These are phyloP conservation scores for Exophiala sp. DNA, from an alignment of 2,329 filamentous ascomycete species.

Conservation along the genomic window DNA sequence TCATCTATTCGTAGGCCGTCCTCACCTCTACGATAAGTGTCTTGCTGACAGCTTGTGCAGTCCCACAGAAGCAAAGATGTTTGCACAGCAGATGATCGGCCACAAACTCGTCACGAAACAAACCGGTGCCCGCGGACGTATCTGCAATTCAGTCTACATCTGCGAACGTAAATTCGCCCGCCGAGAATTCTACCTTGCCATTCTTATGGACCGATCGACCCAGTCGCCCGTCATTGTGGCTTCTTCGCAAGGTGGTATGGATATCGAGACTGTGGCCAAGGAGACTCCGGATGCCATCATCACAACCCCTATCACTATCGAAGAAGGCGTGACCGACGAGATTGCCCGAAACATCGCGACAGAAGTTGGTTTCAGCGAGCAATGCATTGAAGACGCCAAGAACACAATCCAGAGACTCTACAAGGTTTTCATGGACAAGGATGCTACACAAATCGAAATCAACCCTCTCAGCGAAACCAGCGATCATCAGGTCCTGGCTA, in stretches of 20 bases:
- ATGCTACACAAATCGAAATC: constrained; percentile 99
- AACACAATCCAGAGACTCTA: constrained; percentile 98
- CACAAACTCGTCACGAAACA: constrained; percentile 99
- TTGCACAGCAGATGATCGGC: constrained; percentile 98
- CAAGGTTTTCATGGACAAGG: constrained; percentile 97
- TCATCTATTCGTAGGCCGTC: constrained; percentile 81
- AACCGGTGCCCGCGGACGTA: constrained; percentile 85
- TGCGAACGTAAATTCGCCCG: constrained; percentile 99
- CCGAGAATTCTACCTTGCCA: constrained; percentile 97
- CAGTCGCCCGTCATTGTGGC: constrained; percentile 95
- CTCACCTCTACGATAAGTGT: not conserved
- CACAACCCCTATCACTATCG: constrained; percentile 91
- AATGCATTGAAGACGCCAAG: constrained; percentile 94
- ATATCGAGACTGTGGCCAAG: constrained; percentile 98
- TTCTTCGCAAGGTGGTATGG: constrained; percentile 97
- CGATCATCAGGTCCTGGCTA: constrained; percentile 96
- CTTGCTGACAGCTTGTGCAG: constrained; percentile 36
- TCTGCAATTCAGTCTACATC: constrained; percentile 98
- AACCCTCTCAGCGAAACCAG: constrained; percentile 98
- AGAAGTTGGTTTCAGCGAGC: constrained; percentile 94
- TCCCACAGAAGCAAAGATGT: constrained; percentile 91
- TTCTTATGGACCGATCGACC: constrained; percentile 92
- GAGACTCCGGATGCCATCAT: constrained; percentile 94
- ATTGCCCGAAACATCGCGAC: constrained; percentile 85
- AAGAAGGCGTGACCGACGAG: constrained; percentile 90